phyloP scores from a whole-genome alignment of 2,329 filamentous ascomycete species.

The Phialophora expanda region DNA sequence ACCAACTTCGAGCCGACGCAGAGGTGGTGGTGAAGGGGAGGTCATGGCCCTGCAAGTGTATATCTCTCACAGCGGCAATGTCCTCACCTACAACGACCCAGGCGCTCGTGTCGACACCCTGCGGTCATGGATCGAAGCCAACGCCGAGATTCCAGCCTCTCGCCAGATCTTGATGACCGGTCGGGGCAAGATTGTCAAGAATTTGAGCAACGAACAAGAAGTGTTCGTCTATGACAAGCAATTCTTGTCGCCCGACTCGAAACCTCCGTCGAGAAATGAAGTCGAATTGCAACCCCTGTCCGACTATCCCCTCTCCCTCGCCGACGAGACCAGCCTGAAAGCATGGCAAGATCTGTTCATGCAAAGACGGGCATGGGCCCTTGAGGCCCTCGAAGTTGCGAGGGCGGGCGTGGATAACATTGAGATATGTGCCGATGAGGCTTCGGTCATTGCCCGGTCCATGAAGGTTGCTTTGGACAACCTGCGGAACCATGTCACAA shows the following conservation, averaged over 20 bases:
- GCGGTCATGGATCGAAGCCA: slow-evolving; percentile 76
- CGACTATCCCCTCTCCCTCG: slow-evolving; percentile 76
- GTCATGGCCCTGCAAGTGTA: slow-evolving; percentile 85
- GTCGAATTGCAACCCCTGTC: slow-evolving; percentile 63
- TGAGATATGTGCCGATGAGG: slow-evolving; percentile 59
- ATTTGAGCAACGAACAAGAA: slow-evolving; percentile 70
- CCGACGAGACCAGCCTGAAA: slow-evolving; percentile 76
- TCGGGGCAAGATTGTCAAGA: slow-evolving; percentile 81
- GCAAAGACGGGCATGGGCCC: slow-evolving; percentile 78
- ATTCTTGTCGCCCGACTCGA: slow-evolving; percentile 60
- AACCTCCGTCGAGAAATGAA: slow-evolving; percentile 57
- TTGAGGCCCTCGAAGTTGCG: slow-evolving; percentile 71
- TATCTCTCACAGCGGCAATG: slow-evolving; percentile 90
- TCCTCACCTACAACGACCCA: slow-evolving; percentile 55
- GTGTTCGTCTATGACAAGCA: slow-evolving; percentile 91
- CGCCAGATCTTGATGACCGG: slow-evolving; percentile 87
- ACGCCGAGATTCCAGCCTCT: slow-evolving; percentile 73
- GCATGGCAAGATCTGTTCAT: slow-evolving; percentile 91
- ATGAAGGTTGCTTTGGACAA: slow-evolving; percentile 87
- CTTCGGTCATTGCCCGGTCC: slow-evolving; percentile 76
- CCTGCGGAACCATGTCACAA: slow-evolving; percentile 55
- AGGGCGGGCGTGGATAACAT: slow-evolving; percentile 65
- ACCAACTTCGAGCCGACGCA: slow-evolving; percentile 10
- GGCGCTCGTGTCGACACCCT: slow-evolving; percentile 71
- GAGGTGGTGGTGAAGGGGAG: slow-evolving; percentile 26